Base-by-base conservation (phyloP, 1,139 yeast genomes). In the Hanseniaspora sp. region DNA sequence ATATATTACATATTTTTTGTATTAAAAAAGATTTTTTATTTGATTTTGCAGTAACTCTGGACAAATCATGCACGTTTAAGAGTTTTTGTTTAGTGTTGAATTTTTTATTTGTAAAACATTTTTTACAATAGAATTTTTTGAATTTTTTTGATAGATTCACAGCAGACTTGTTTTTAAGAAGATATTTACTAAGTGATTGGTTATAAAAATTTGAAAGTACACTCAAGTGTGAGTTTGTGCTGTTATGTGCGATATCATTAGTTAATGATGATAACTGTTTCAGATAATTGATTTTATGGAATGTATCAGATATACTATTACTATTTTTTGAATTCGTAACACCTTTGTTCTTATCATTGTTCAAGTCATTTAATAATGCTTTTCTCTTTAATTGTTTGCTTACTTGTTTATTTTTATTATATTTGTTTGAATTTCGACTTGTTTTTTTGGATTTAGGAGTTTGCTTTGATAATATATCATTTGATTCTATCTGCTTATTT, bases 121-220 rank as follows among this genome's bases (percentile, higher is more conserved):
- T 51, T 31, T 51, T 51, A 23, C 54, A 51, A 23, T 38, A 51
- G n/a, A 28, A 51, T n/a, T 44, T 43, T 44, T 51, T 51, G 7
- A 17, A 41, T 1, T 38, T n/a, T 15, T 51, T 51, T 28, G 54
- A 51, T 31, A 51, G 33, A 12, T 33, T 44, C 7, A 51, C 8
- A 9, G 45, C 33, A 7, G 48, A 41, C 31, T 51, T 51, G 30
- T 51, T 51, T 44, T 51, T 51, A 39, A 51, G 30, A 5, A 44
- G 7, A 18, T 30, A 51, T 9, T 44, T 51, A 23, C 44, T 23
- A 8, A 44, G 9, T 7, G 48, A 44, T 23, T 51, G 46, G 30
- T 51, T 51, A n/a, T 51, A 51, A 38, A 31, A 28, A 33, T 51
- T 51, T n/a, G 54, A 51, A 5, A 51, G 17, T 8, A 44, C 23